A percentile compares a stretch with the other conserved stretches of the same genome.
phyloP scores from a whole-genome alignment of 345 rosid species.

The Euphorbia tirucalli region DNA sequence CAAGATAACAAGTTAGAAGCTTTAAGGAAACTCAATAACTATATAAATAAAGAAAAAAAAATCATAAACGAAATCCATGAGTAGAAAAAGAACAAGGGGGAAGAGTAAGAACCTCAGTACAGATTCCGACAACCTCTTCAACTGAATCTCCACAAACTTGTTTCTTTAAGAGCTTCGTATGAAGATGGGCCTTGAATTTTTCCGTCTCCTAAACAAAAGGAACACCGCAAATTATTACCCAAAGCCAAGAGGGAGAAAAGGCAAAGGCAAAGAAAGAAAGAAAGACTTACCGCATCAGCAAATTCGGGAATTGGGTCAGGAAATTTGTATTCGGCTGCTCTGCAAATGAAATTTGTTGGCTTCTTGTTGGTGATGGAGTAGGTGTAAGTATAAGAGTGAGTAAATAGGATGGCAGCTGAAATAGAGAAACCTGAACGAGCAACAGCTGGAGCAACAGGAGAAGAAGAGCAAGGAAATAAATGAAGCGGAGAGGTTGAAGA shows the following conservation, averaged over 20 bases:
- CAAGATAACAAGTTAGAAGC: not conserved
- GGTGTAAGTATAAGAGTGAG: constrained; percentile 18
- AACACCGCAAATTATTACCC: not conserved
- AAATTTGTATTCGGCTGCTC: constrained; percentile 71
- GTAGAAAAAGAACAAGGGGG: not conserved
- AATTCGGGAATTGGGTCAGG: constrained; percentile 93
- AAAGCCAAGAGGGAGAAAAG: not conserved
- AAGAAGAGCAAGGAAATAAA: not conserved
- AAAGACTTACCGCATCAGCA: constrained; percentile 61
- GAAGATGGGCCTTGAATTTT: constrained; percentile 63
- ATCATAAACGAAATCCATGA: not conserved
- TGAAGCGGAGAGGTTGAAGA: constrained; percentile 23
- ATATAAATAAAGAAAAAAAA: no score
- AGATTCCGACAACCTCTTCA: constrained; percentile 69
- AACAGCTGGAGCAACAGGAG: constrained; percentile 1
- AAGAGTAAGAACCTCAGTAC: constrained; percentile 59
- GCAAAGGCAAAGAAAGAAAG: not conserved
- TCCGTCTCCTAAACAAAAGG: constrained; percentile 63
- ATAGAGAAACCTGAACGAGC: constrained; percentile 5
- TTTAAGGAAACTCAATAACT: not conserved
- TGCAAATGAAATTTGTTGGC: constrained; percentile 37
- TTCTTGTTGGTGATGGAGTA: constrained; percentile 18
- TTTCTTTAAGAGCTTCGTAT: constrained; percentile 52
- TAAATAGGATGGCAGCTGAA: constrained; percentile 6
- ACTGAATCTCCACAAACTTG: constrained; percentile 60